Percentiles rank a stretch among this genome's conserved stretches.
Conservation (phyloP, 2,329 filamentous ascomycete genomes). For the Phaeophleospora eucalypticola region DNA sequence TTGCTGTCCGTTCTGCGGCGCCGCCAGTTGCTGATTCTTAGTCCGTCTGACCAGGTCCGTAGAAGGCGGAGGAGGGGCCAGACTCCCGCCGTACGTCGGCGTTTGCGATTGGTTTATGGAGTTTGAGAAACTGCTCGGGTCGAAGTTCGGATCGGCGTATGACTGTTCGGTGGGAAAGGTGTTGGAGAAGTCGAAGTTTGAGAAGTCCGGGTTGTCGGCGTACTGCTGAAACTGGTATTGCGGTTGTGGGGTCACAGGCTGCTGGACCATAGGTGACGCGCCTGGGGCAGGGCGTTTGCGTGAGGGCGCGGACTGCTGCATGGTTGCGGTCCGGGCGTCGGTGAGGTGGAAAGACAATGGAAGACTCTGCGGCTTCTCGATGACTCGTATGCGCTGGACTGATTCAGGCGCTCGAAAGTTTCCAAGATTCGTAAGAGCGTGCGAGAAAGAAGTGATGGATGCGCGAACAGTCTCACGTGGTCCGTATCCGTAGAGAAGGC, state of each 20-base stretch:
- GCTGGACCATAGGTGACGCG: slow-evolving; percentile 60
- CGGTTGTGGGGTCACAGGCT: slow-evolving; percentile 33
- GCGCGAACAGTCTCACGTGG: neutral
- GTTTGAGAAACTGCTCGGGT: slow-evolving; percentile 31
- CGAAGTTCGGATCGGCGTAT: slow-evolving; percentile 36
- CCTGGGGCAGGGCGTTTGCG: slow-evolving; percentile 73
- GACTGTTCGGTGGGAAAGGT: slow-evolving; percentile 27
- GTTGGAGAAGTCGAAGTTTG: slow-evolving; percentile 28
- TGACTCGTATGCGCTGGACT: neutral
- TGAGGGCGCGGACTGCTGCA: slow-evolving; percentile 20
- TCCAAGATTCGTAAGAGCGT: neutral
- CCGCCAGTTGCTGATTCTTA: slow-evolving; percentile 43
- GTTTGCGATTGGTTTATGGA: slow-evolving; percentile 27
- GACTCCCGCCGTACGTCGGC: slow-evolving; percentile 20
- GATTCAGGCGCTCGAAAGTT: neutral
- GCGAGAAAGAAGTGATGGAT: neutral
- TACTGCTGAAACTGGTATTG: slow-evolving; percentile 26
- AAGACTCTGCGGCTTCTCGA: slow-evolving; percentile 1
- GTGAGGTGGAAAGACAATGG: neutral
- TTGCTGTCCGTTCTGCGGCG: slow-evolving; percentile 31
- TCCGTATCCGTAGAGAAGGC: neutral
- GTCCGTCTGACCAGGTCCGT: slow-evolving; percentile 46
- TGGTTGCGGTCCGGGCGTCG: slow-evolving; percentile 2
- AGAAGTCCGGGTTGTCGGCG: slow-evolving; percentile 39
- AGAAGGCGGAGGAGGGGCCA: slow-evolving; percentile 23